Base-by-base conservation (phyloP, 768 basidiomycete genomes). In the Amanita pallidorosea region DNA sequence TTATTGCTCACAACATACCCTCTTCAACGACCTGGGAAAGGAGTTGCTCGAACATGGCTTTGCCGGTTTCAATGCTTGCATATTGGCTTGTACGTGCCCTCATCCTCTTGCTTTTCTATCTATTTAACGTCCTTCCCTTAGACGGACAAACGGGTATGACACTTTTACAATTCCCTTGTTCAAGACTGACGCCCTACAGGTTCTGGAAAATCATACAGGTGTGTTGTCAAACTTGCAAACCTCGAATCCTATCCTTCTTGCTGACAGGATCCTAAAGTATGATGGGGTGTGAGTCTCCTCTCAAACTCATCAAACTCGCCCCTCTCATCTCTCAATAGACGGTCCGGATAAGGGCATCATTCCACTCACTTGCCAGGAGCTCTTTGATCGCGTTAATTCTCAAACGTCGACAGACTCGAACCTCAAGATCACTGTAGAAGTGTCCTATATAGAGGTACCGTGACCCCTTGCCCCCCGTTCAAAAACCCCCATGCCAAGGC, bases 271-370 rank as follows among this genome's bases (percentile, higher is more conserved):
- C 25, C 33, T 52, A 47, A 57, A 92, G 89, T 81, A 92, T 92
- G 89, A 92, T 92, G 89, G 89, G 89, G 61, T 92, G 88, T 91
- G 66, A 67, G 88, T 83, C 12, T 31, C 34, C 51, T 49, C 49
- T 49, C 38, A 34, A 47, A 50, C 35, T 42, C 51, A 29, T 55
- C 22, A 43, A 20, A 9, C 49, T 41, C 45, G 17, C n/a, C 27
- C 6, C 37, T 49, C n/a, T 38, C n/a, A 18, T 36, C 31, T 11
- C 37, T 29, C 25, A 53, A 35, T 51, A 95, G 91, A 97, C 61
- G 93, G 93, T 29, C 73, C 77, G 42, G 95, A 98, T 75, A 96
- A 96, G 67, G 95, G 95, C 49, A 95, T 99, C 62, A 98, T 97
- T 55, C 95, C 95, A 23, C 79, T 96, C 40, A 96, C 93, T 42